These are phyloP conservation scores for Castanospermum australe DNA, from an alignment of 306 rosid species.

Conservation along the genomic window DNA sequence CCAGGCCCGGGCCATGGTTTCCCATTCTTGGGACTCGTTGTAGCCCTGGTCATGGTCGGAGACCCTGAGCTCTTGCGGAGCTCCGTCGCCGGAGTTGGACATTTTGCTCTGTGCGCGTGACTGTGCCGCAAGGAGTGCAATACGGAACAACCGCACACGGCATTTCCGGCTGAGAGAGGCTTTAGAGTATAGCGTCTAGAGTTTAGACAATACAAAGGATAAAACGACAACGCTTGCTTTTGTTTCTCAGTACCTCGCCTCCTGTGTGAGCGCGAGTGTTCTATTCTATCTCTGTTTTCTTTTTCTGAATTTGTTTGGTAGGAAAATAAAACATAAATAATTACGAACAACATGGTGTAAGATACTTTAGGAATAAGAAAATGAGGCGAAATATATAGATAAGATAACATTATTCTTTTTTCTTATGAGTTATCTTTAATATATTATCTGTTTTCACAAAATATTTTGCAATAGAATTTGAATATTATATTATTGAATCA, in stretches of 20 bases:
- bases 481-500: too few relatives aligned
- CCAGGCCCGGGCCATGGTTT: conserved; percentile 97
- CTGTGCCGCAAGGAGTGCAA: neutral
- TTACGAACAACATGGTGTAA: too few relatives aligned
- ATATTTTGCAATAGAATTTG: too few relatives aligned
- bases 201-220: neutral
- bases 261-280: neutral
- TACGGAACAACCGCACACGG: neutral
- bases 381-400: too few relatives aligned
- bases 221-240: conserved; percentile 21
- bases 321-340: too few relatives aligned
- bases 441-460: too few relatives aligned
- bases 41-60: conserved; percentile 41
- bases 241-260: neutral
- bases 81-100: conserved; percentile 45
- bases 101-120: conserved; percentile 36
- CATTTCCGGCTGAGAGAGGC: conserved; percentile 4
- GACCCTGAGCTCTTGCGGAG: conserved; percentile 25
- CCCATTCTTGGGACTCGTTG: conserved; percentile 75
- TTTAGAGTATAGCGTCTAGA: too few relatives aligned
- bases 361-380: too few relatives aligned
- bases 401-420: too few relatives aligned
- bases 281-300: neutral
- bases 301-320: too few relatives aligned
- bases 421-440: too few relatives aligned